Evolutionary conservation across 306 rosid genomes (phyloP), one percentile per base, ranked within the genome.

Genomic region (Trifolium fragiferum): DNA sequence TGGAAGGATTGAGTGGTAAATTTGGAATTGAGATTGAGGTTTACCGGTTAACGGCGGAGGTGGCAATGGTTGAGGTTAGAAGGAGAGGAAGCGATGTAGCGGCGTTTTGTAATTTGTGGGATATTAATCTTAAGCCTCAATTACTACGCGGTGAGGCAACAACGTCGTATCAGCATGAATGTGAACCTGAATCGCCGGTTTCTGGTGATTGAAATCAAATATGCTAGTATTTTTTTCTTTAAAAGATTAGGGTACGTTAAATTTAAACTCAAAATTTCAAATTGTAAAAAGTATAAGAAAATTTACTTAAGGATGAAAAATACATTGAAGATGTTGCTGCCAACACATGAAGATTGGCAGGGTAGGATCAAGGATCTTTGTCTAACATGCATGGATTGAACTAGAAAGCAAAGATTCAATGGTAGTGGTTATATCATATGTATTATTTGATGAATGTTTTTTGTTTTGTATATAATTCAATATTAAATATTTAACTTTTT

Each of bases 1-100:
- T 85, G 70, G 84, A 79, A 69, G 84, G 75, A 37, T 12, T 53
- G 15, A 46, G 60, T 27, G 86, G 86, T 46, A 65, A 58, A 57
- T 78, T 75, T 0, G 80, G 67, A 13, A 54, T 85, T 72, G 76
- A 38, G 63, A 46, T 85, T 12, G 80, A 75, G 54, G 84, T 76
- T 75, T 72, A 50, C 64, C 82, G 84, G 63, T 58, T 85, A 14
- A 76, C 79, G 72, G 82, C 53, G 13, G 61, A 68, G 40, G 46
- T 85, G 12, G 67, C 79, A 15, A 43, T 85, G 59, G 77, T 85
- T 4, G 84, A 85, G 57, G 82, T 72, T 4, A 11, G 20, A 46
- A 61, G 51, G 25, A 71, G 71, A 44, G 80, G 80, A 16, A 35
- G 63, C 20, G 68, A 76, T 11, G 68, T 19, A 4, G 64, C 14